Base-by-base conservation (phyloP, 495 filamentous ascomycete genomes). In the Neurospora africana region DNA sequence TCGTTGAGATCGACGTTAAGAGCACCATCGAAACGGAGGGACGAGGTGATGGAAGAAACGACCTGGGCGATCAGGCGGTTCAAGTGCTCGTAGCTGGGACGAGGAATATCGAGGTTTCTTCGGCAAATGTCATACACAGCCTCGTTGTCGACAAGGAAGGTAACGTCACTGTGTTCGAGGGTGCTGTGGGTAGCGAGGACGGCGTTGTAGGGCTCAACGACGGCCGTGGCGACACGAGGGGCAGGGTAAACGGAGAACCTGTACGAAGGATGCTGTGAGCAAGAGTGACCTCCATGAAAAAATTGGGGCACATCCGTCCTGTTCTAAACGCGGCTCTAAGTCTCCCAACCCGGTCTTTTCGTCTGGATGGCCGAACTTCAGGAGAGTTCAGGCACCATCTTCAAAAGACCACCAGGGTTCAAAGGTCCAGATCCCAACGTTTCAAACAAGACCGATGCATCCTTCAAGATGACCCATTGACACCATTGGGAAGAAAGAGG, bases 121-220 rank as follows among this genome's bases (percentile, higher is more conserved):
- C 91, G 90, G 87, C 93, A 97, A 81, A 97, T 95, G 75, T 95
- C 92, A 81, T 95, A 97, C 74, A 94, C 92, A 72, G 93, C 93
- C 82, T 97, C 93, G 82, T 97, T 97, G 78, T 97, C 93, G 69
- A 97, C 93, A 72, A 96, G 81, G 87, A 97, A 97, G 15, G 93
- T 95, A 78, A 93, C 96, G 84, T 97, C 93, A 4, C 92, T 91
- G 86, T 96, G 92, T 84, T 96, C 93, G 76, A 97, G 93, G 71
- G 93, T 97, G 83, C 91, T 95, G 86, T 97, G 93, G 70, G 93
- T 97, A 68, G 91, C 93, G 41, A 97, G 86, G 72, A 97, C 93
- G 68, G 93, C 92, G 78, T 97, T 97, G 89, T 97, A 97, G 19
- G 93, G 93, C 87, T 97, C 93, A 38, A 96, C 93, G 65, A 97